Base-by-base conservation (phyloP, 1,284 basidiomycete genomes). In the Moniliella sp. region DNA sequence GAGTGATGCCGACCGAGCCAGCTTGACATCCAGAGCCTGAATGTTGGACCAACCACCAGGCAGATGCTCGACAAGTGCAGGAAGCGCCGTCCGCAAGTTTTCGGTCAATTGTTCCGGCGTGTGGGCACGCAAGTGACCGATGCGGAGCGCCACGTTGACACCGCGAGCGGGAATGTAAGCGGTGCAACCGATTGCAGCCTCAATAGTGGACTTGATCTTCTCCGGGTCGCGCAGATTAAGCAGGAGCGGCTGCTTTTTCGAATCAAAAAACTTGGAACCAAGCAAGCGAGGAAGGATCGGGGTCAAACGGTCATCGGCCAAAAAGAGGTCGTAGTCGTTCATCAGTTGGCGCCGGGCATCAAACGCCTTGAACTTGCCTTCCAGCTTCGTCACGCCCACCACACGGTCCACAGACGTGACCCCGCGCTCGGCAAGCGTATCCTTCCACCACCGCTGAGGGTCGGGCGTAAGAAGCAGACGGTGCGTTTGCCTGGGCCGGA, bases 391-490 rank as follows among this genome's bases (percentile, higher is more conserved):
- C 11, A 93, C 66, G 13, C 83, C 86, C 21, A 97, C 81, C n/a
- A 97, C 83, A 15, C 86, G 69, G 25, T 72, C 74, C 50, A 97
- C 74, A 44, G 88, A 88, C 44, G 76, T 78, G 66, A 97, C 74
- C 30, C 73, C 69, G 33, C 79, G 66, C 30, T 66, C 63, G 32
- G 73, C 74, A 15, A 97, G 67, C 12, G 91, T 70, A 59, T 91
- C 81, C 64, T 94, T 94, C 69, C 91, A 94, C 58, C 83, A 71
- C 34, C 88, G 66, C 58, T 94, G 88, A 5, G 91, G 88, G 61
- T 91, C 82, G 64, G 94, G 94, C 32, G 77, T 78, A 59, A 97
- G 75, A 33, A 97, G 68, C n/a, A n/a, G n/a, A n/a, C n/a, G n/a
- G n/a, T n/a, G n/a, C n/a, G n/a, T n/a, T n/a, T n/a, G n/a, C n/a